Base-by-base conservation (phyloP, 164 flowering plant genomes). In the Magnolia kwangsiensis region DNA sequence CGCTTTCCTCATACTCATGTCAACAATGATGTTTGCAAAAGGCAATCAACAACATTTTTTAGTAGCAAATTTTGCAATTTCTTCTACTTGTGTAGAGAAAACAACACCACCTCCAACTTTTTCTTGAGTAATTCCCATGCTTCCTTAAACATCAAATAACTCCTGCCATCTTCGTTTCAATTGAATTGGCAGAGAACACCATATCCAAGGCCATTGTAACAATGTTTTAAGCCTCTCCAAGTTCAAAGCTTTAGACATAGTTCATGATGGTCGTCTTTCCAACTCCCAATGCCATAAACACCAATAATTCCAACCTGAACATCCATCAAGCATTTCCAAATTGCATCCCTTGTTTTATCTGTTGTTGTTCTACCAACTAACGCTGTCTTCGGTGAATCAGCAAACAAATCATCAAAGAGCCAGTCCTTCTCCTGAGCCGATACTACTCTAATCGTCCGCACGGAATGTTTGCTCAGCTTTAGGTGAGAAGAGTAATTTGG, bases 1-100 rank as follows among this genome's bases (percentile, higher is more conserved):
- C 63, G 16, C 45, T 23, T 77, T 50, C 51, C 71, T 72, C 75
- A 72, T 72, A 23, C 75, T 67, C 55, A 63, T 29, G 7, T 64
- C 79, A 14, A 77, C 64, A 29, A 75, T 77, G 18, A 64, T 51
- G 63, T 72, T 51, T 64, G 79, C 75, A 9, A 77, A 72, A 10
- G 71, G 79, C 8, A 77, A 55, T 18, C 72, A 10, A 29, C 75
- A 63, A 72, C 79, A 77, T 72, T 77, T 66, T 11, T 51, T 24
- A 10, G 37, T 63, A 5, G 72, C 72, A 2, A 45, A 50, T n/a
- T 31, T 58, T 19, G 80, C 76, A 66, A 31, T 66, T 37, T n/a
- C 64, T 67, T 73, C 72, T 55, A 72, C 65, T 8, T 21, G 16
- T 20, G 76, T 51, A 13, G 72, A 37, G 45, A 37, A 20, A 58